Evolutionary conservation across 345 rosid genomes (phyloP), one percentile per base, ranked within the genome.

Genomic region (Geranium rotundifolium): DNA sequence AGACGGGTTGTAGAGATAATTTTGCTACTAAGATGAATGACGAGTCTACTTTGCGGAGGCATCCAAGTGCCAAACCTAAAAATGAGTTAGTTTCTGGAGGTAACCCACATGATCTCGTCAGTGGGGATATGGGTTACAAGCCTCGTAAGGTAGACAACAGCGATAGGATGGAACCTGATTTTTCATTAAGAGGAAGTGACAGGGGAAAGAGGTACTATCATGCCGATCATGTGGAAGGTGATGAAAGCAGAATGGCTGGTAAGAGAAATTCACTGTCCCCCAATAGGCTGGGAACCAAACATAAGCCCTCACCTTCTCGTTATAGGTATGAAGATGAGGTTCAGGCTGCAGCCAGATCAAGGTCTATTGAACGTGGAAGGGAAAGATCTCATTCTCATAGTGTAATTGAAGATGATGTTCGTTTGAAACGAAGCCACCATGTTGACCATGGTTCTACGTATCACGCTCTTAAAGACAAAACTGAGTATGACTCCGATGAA

Each of bases 361-460:
- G 71, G 65, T 74, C 86, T 2, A 70, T 15, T 61, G 85, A 81
- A 70, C 56, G 37, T 76, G 79, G 46, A 34, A 78, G 82, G 76
- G 90, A 78, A 59, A 75, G 82, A 59, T 85, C 96, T 65, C 73
- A 61, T 62, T 81, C 91, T 19, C 71, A 30, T 49, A 76, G 77
- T 55, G 50, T 75, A 62, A 62, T 59, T 37, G 84, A 76, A 60
- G 91, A 82, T 30, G 88, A 81, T 30, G 66, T 67, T 9, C 31
- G 61, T 74, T 54, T 64, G 61, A 76, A 71, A 65, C 71, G 75
- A 68, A 74, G 73, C 27, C 68, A 61, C 19, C 61, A 39, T 63
- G 27, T 60, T 20, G 87, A 64, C 37, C 68, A 57, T 56, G 75
- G 64, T 63, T 60, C 74, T 58, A 56, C 58, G 39, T 61, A 61